Base-by-base conservation (phyloP, 306 rosid genomes). In the Quercus parvula region DNA sequence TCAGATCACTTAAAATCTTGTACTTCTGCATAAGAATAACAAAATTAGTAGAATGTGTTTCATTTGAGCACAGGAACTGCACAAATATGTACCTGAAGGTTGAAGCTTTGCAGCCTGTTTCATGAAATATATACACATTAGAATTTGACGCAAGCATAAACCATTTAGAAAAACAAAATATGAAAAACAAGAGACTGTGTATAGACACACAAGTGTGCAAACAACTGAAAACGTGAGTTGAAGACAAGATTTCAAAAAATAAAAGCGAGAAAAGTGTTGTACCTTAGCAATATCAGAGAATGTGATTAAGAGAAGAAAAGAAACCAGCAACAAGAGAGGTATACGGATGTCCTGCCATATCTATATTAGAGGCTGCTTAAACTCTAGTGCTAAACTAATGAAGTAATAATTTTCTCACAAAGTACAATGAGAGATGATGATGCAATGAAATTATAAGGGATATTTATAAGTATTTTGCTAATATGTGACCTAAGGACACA, bases 231-330 rank as follows among this genome's bases (percentile, higher is more conserved):
- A 8, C 2, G 11, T 8, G 46, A 41, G 11, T 41, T 2, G 12
- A 41, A 41, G 51, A 17, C 19, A 66, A 4, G 27, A 14, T 15
- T 8, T 41, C 46, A 7, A 41, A 6, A 46, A 31, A 1, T 14
- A 44, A 38, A 6, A 68, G 31, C 25, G 10, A n/a, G 56, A 27
- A 38, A 79, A 59, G 19, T 2, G 15, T n/a, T 5, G 75, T 83
- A 90, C 97, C 97, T 92, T 78, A 58, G 90, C 84, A 3, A 88
- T 77, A 58, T 67, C 28, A 15, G 93, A 91, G 87, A 91, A 68
- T 70, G 94, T 28, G 78, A 90, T 77, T 71, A 94, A 41, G 73
- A 92, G 81, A 83, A 94, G 90, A 71, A 94, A 63, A 75, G 92
- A 87, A 62, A 90, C 38, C 51, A 84, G 46, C 38, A 90, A 33